Evolutionary conservation across 345 rosid species (phyloP).

Genomic region (Eucalyptus brandiana): DNA sequence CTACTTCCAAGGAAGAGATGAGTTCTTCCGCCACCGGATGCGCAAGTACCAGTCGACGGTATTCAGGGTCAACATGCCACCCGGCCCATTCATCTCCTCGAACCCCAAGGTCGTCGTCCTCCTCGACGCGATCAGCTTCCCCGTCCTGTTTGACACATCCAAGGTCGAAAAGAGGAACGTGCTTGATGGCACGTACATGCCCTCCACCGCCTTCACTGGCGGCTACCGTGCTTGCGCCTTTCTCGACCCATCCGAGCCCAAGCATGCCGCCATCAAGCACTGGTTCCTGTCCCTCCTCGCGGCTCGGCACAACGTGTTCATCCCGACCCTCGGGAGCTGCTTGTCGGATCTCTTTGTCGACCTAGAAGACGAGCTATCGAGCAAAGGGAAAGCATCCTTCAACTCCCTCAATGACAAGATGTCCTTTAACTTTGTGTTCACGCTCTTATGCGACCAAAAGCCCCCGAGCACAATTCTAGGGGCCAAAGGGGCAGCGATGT

Average conservation of each 20-base stretch:
- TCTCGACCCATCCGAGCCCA: conserved; percentile 33
- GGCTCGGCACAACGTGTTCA: background rate
- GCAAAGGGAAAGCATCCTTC: background rate
- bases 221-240: conserved; percentile 22
- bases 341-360: conserved; percentile 5
- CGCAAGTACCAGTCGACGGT: conserved; percentile 16
- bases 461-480: background rate
- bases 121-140: conserved; percentile 28
- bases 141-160: conserved; percentile 25
- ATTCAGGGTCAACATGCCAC: conserved; percentile 33
- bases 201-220: conserved; percentile 21
- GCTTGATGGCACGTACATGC: conserved; percentile 23
- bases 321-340: conserved; percentile 13
- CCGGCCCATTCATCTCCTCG: conserved; percentile 33
- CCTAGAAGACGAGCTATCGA: conserved; percentile 8
- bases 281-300: conserved; percentile 2
- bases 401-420: background rate
- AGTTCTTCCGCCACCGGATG: conserved; percentile 14
- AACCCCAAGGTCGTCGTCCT: conserved; percentile 10
- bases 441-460: background rate
- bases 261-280: conserved; percentile 17
- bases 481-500: background rate
- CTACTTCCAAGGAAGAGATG: conserved; percentile 26
- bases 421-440: conserved; percentile 8
- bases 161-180: conserved; percentile 29